Base-by-base conservation (phyloP, 257 asterid genomes). In the Nicotiana tabacum region DNA sequence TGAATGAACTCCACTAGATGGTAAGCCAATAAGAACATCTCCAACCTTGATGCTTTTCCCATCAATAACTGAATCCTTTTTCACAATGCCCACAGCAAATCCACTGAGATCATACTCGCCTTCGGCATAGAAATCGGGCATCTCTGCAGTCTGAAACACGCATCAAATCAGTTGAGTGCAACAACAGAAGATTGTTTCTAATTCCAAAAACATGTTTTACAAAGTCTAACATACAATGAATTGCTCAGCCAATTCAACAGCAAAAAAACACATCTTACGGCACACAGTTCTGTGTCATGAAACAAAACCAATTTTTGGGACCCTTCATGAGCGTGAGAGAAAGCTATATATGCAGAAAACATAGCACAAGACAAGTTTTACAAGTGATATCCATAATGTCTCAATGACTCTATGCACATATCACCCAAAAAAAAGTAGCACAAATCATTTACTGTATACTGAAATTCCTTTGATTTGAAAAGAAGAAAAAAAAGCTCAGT, bases 71-170 rank as follows among this genome's bases (percentile, higher is more conserved):
- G 93, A 89, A 80, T 94, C 95, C 78, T 94, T 94, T 68, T 88
- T 87, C 8, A 96, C 98, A 12, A 90, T 89, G 77, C 99, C 98
- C 16, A 96, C 98, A 12, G 99, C 97, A 84, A 93, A 96, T 82
- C 98, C 99, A 77, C 99, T 96, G 58, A 96, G 88, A 87, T 96
- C 99, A 84, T 94, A 96, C 83, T 96, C 99, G 24, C 99, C 98
- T 35, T 90, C 94, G 21, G 96, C 94, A 81, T 96, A 96, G 78
- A 96, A 94, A 77, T 88, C 98, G 65, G 99, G 99, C 99, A 96
- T 96, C 90, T 96, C 99, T 61, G 99, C 99, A 33, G 98, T 96
- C 99, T 96, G 92, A 83, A 89, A 88, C 39, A 33, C 56, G 90
- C 39, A 32, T 21, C 8, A 43, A 83, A 57, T 76, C 72, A 65